These are phyloP conservation scores for Colletotrichum tropicale DNA, from an alignment of 2,329 filamentous ascomycete species.

Conservation along the genomic window DNA sequence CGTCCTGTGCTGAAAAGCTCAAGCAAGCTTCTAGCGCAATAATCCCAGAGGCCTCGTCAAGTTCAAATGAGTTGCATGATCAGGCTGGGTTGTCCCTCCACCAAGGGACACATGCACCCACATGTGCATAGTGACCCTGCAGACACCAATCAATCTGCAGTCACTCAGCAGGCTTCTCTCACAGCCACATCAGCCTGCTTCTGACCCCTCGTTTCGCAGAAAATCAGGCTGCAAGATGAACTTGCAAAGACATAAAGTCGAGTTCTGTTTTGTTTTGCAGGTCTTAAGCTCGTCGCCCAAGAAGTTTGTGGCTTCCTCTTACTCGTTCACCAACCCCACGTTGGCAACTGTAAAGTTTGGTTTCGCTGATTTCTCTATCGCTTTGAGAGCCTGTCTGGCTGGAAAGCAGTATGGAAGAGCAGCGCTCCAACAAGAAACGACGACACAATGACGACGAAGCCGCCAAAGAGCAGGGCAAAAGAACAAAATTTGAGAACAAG, in stretches of 20 bases:
- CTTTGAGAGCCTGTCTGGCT: background rate
- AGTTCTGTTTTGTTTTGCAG: background rate
- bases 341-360: too few relatives aligned
- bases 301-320: too few relatives aligned
- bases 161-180: background rate
- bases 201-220: background rate
- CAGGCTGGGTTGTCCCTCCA: background rate
- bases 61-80: background rate
- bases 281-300: too few relatives aligned
- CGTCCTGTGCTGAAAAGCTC: too few relatives aligned
- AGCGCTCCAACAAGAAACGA: rapidly evolving
- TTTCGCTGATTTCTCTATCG: too few relatives aligned
- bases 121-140: background rate
- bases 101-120: too few relatives aligned
- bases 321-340: too few relatives aligned
- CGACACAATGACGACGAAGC: background rate
- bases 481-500: rapidly evolving
- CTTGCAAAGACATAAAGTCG: background rate
- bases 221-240: background rate
- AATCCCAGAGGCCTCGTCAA: too few relatives aligned
- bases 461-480: background rate
- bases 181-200: background rate
- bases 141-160: background rate
- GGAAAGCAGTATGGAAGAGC: background rate
- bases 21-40: too few relatives aligned